Evolutionary conservation across 202 grass and related monocot species (phyloP).

Genomic region (Eragrostis tef): DNA sequence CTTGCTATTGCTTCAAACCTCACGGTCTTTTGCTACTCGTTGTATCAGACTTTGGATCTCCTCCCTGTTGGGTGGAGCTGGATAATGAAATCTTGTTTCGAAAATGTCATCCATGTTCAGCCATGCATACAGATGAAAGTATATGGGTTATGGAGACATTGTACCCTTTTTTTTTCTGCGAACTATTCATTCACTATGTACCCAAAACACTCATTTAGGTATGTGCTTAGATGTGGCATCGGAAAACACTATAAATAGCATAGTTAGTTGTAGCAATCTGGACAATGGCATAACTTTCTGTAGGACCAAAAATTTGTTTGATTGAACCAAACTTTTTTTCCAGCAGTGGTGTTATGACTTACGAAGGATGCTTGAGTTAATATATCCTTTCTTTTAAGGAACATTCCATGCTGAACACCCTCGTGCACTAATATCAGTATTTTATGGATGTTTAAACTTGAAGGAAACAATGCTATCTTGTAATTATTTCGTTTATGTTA

Average conservation of each 20-base stretch:
- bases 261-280: constrained; percentile 10
- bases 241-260: constrained; percentile 6
- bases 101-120: no score
- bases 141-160: no score
- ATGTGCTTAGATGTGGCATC: constrained; percentile 22
- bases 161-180: no score
- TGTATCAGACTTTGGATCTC: no score
- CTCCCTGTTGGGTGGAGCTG: no score
- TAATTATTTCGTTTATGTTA: constrained; percentile 32
- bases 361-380: not conserved
- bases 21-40: no score
- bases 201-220: constrained; percentile 15
- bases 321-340: constrained; percentile 19
- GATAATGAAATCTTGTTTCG: no score
- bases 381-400: not conserved
- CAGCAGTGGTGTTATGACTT: not conserved
- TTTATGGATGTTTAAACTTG: constrained; percentile 29
- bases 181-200: not conserved
- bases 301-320: constrained; percentile 26
- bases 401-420: constrained; percentile 9
- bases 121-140: no score
- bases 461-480: constrained; percentile 20
- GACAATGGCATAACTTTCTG: constrained; percentile 3
- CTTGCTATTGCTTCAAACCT: no score
- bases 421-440: constrained; percentile 9